Evolutionary conservation across 148 eudicot genomes (phyloP), one percentile per base, ranked within the genome.

Genomic region (Gaultheria prostrata): DNA sequence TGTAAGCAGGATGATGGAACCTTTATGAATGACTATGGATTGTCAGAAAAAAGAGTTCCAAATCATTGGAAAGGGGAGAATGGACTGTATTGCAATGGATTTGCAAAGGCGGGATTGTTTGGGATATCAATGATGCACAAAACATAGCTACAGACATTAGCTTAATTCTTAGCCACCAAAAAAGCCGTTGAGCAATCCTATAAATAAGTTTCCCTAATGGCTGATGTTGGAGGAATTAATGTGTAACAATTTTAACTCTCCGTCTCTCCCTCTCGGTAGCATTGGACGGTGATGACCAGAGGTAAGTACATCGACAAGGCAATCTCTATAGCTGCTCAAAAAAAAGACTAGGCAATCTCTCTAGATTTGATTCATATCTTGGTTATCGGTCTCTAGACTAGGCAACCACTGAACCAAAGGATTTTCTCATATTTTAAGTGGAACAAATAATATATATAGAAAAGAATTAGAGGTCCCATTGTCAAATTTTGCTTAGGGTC

Each of bases 31-130:
- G 84, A 83, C 24, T 77, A 86, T 26, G 90, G 90, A 67, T 78
- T 86, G 87, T 87, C 88, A 0, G 76, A 78, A 21, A 65, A 0
- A 20, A 46, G 15, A 1, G 24, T 0, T 5, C 83, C 85, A 9
- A 26, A 86, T 81, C 86, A 86, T 7, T 86, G 90, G 88, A 88
- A 86, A 45, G 90, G 90, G 21, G 76, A 86, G 46, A 79, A 84
- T 7, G 88, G 90, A 26, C 18, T 88, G 8, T 88, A 88, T 63
- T 86, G 88, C 54, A 87, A 69, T 1, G 90, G 90, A 63, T 88
- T 88, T 33, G 76, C 85, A 12, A 76, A 85, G 53, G 51, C 82
- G 1, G 88, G 88, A 8, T 43, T 88, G 26, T 15, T 45, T 82
- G 88, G 90, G 9, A 84, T 88, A 30, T 81, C 88, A 18, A 74